These are phyloP conservation scores for Auricularia cornea DNA, from an alignment of 768 basidiomycete genomes.

Conservation along the genomic window DNA sequence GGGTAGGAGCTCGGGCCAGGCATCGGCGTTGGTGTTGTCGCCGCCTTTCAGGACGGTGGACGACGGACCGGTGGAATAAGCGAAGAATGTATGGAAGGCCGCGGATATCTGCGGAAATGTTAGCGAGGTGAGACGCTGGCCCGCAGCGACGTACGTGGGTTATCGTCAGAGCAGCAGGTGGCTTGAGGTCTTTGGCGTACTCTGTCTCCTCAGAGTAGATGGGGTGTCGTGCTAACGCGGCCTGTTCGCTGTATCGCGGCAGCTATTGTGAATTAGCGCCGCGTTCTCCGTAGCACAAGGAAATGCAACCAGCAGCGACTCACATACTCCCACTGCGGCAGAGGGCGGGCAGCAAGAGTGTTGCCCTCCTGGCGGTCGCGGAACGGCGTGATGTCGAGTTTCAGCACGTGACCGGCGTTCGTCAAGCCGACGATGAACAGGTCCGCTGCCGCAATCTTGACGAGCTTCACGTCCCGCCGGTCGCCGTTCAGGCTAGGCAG, in stretches of 20 bases:
- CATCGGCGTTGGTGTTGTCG: slow-evolving; percentile 33
- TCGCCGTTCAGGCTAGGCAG: slow-evolving; percentile 44
- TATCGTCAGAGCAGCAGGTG: slow-evolving; percentile 48
- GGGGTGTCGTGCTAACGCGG: slow-evolving; percentile 30
- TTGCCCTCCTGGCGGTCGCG: slow-evolving; percentile 29
- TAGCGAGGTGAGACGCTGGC: slow-evolving; percentile 8
- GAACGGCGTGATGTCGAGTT: slow-evolving; percentile 33
- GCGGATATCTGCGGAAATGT: slow-evolving; percentile 60
- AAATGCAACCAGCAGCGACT: background rate
- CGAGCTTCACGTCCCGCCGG: slow-evolving; percentile 33
- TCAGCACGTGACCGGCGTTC: slow-evolving; percentile 67
- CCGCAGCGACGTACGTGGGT: slow-evolving; percentile 56
- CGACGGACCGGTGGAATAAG: slow-evolving; percentile 60
- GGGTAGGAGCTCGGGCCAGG: slow-evolving; percentile 54
- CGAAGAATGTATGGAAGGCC: slow-evolving; percentile 73
- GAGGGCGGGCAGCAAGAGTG: slow-evolving; percentile 11
- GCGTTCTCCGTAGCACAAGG: background rate
- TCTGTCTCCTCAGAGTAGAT: background rate
- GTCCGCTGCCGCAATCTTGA: slow-evolving; percentile 77
- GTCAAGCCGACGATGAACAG: slow-evolving; percentile 71
- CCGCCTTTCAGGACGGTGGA: slow-evolving; percentile 70
- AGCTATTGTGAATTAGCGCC: slow-evolving; percentile 36
- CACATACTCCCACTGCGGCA: slow-evolving; percentile 65
- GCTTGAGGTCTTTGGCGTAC: slow-evolving; percentile 3
- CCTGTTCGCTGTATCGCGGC: slow-evolving; percentile 61